Conservation (phyloP, 257 asterid genomes). For the Salvia miltiorrhiza region DNA sequence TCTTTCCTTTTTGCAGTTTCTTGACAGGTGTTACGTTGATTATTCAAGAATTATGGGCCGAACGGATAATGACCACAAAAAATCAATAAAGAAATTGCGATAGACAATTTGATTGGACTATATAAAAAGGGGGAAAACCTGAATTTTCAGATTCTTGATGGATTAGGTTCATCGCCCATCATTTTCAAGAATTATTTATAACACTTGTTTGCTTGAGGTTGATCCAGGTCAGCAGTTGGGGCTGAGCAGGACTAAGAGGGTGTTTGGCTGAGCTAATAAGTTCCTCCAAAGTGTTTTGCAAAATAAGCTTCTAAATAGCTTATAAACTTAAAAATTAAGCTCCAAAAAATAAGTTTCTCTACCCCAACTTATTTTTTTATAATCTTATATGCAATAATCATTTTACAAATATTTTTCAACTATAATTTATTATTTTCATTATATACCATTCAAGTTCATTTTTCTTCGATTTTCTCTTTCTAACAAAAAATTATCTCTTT, state of each 20-base stretch:
- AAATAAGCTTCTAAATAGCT: too few relatives aligned
- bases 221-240: background rate
- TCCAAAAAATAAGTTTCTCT: too few relatives aligned
- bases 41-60: background rate
- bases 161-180: constrained; percentile 13
- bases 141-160: background rate
- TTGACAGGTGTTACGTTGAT: constrained; percentile 14
- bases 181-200: background rate
- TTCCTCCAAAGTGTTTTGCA: too few relatives aligned
- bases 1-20: background rate
- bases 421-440: too few relatives aligned
- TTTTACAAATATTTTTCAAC: too few relatives aligned
- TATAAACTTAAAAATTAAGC: too few relatives aligned
- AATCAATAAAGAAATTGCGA: background rate
- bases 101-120: constrained; percentile 12
- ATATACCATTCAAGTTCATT: too few relatives aligned
- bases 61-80: background rate
- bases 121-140: background rate
- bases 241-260: background rate
- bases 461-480: too few relatives aligned
- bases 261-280: too few relatives aligned
- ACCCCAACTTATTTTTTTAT: too few relatives aligned
- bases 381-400: too few relatives aligned
- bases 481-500: too few relatives aligned
- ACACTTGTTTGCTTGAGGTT: constrained; percentile 18